Percentiles rank a stretch among this genome's conserved stretches.
These are phyloP conservation scores for Pugionium cornutum DNA, from an alignment of 345 rosid species.

Conservation along the genomic window DNA sequence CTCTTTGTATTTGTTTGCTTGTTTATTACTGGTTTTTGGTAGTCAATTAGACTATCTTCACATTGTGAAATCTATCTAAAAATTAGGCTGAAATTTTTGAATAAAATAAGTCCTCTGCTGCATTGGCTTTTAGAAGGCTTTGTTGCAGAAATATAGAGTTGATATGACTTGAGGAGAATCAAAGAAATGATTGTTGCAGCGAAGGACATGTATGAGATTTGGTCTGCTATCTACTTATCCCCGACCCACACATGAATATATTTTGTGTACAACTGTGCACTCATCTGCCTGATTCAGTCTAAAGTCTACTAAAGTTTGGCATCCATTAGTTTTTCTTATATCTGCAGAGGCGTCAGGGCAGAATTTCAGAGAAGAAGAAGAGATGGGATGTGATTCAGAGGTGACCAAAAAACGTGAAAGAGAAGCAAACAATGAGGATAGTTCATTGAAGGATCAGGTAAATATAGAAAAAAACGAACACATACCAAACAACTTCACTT, in stretches of 20 bases:
- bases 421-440: slow-evolving; percentile 26
- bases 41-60: slow-evolving; percentile 6
- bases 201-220: slow-evolving; percentile 16
- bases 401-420: slow-evolving; percentile 31
- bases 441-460: slow-evolving; percentile 43
- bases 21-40: background rate
- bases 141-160: slow-evolving; percentile 25
- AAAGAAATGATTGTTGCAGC: slow-evolving; percentile 22
- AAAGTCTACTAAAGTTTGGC: slow-evolving; percentile 15
- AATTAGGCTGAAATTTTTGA: background rate
- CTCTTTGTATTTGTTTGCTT: background rate
- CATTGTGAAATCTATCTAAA: background rate
- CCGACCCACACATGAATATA: slow-evolving; percentile 19
- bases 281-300: background rate
- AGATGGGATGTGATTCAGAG: slow-evolving; percentile 27
- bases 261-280: slow-evolving; percentile 2
- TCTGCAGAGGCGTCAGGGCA: slow-evolving; percentile 68
- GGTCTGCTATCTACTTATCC: slow-evolving; percentile 22
- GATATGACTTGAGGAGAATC: slow-evolving; percentile 18
- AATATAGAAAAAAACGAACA: background rate
- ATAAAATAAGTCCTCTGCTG: background rate
- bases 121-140: slow-evolving; percentile 27
- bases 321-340: slow-evolving; percentile 21
- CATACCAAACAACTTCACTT: slow-evolving; percentile 9
- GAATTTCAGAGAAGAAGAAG: slow-evolving; percentile 61